Evolutionary conservation across 2,329 filamentous ascomycete genomes (phyloP).

Genomic region (Xylariomycetidae sp.): DNA sequence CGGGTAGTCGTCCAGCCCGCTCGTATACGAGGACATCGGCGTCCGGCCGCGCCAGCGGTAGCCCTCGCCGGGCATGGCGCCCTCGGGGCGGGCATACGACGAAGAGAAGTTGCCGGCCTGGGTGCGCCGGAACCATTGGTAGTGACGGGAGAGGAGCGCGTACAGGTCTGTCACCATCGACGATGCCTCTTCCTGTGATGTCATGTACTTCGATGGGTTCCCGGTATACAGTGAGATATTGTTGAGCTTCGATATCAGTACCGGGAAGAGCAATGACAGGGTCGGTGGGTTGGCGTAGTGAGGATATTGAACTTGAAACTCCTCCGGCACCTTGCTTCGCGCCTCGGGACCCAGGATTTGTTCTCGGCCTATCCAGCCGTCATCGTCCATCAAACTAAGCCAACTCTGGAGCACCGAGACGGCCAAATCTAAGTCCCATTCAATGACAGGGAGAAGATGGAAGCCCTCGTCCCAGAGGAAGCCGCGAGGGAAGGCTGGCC

Average conservation of each 20-base stretch:
- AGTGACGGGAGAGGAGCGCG: conserved; percentile 83
- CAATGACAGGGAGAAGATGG: conserved; percentile 81
- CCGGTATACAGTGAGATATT: too few relatives aligned
- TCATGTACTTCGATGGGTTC: conserved; percentile 40
- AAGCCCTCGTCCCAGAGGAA: conserved; percentile 99
- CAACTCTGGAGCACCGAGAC: conserved; percentile 88
- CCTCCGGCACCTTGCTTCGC: conserved; percentile 84
- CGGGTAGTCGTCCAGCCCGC: conserved; percentile 93
- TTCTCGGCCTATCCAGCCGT: conserved; percentile 96
- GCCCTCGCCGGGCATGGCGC: conserved; percentile 82
- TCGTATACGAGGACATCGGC: conserved; percentile 79
- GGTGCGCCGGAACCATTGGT: conserved; percentile 90
- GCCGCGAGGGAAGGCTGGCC: conserved; percentile 91
- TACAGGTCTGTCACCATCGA: conserved; percentile 24
- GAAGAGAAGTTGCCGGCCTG: conserved; percentile 87
- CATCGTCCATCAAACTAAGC: conserved; percentile 93
- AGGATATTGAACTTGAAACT: conserved; percentile 94
- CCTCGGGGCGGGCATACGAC: conserved; percentile 82
- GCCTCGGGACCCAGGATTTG: conserved; percentile 91
- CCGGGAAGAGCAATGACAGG: conserved; percentile 83
- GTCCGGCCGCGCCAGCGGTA: conserved; percentile 95
- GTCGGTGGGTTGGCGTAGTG: conserved; percentile 97
- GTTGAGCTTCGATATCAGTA: conserved; percentile 73
- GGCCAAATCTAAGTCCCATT: conserved; percentile 89
- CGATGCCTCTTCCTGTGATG: conserved; percentile 33